Base-by-base conservation (phyloP, 352 stramenopile genomes). In the Lagenidium giganteum region DNA sequence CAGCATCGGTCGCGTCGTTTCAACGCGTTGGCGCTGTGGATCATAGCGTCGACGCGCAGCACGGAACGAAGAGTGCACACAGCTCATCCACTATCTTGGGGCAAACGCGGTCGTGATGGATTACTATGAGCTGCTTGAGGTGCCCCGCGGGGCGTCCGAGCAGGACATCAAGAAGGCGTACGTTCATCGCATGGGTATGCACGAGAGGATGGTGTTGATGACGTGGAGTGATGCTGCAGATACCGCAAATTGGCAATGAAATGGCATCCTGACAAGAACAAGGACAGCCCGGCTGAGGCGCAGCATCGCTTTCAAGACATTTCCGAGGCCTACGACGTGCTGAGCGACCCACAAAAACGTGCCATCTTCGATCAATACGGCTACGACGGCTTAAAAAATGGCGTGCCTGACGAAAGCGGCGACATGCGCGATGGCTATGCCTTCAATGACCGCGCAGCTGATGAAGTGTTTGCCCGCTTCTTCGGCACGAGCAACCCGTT, bases 201-300 rank as follows among this genome's bases (percentile, higher is more conserved):
- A 11, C 23, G 47, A 25, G 26, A 48, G 4, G 5, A 35, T 21
- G 17, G 26, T 50, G 17, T 18, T 17, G 8, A 38, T 18, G 20
- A 49, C 2, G 8, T 54, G 13, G 26, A 20, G n/a, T 5, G 17
- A 6, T 1, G 4, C 1, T 11, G 4, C 40, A 86, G 79, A 24
- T 98, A 98, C 69, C 83, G 92, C 49, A 91, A 94, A 61, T 75
- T 97, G 37, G 90, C 88, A 28, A 81, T 98, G 48, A 96, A 95
- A 52, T 96, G 83, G 52, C 95, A 98, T 54, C 93, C 93, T 1
- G 95, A 98, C 69, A 98, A 98, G 64, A 98, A 97, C 67, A 85
- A 86, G 56, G 63, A 54, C 54, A 91, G 90, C 25, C 54, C 69
- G 12, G 68, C 70, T 22, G 86, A 97, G 54, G 88, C 87, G 32